These are phyloP conservation scores for Podospora comata DNA, from an alignment of 495 filamentous ascomycete species.

Conservation along the genomic window DNA sequence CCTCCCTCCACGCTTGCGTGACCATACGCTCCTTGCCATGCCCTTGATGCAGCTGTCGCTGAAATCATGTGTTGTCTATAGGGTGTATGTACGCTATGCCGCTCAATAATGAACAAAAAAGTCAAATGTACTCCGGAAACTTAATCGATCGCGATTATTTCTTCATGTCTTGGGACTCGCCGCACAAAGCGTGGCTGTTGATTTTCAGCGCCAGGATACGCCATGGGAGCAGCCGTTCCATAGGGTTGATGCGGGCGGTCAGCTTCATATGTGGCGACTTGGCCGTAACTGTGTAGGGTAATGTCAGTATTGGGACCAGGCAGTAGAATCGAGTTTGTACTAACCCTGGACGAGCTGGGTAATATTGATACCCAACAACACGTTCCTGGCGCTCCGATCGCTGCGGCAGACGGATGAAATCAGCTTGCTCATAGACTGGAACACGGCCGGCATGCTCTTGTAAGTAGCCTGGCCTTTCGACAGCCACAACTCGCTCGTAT, in stretches of 20 bases:
- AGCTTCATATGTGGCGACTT: background rate
- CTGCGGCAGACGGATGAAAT: background rate
- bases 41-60: background rate
- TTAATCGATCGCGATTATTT: slow-evolving; percentile 18
- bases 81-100: background rate
- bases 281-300: background rate
- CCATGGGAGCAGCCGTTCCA: slow-evolving; percentile 3
- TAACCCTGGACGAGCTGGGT: slow-evolving; percentile 15
- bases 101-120: background rate
- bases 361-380: slow-evolving; percentile 28
- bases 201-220: slow-evolving; percentile 5
- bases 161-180: slow-evolving; percentile 2
- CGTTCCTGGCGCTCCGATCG: slow-evolving; percentile 26
- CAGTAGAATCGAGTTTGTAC: background rate
- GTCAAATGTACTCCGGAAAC: background rate
- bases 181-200: slow-evolving; percentile 6
- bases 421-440: background rate
- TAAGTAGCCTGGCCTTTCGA: background rate
- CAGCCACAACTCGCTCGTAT: background rate
- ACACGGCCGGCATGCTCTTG: background rate
- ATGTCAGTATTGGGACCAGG: background rate
- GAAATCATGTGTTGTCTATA: background rate
- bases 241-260: background rate
- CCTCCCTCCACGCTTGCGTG: background rate
- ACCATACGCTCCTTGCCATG: background rate